Conservation (phyloP, 768 basidiomycete species). For the Mycena kentingensis region DNA sequence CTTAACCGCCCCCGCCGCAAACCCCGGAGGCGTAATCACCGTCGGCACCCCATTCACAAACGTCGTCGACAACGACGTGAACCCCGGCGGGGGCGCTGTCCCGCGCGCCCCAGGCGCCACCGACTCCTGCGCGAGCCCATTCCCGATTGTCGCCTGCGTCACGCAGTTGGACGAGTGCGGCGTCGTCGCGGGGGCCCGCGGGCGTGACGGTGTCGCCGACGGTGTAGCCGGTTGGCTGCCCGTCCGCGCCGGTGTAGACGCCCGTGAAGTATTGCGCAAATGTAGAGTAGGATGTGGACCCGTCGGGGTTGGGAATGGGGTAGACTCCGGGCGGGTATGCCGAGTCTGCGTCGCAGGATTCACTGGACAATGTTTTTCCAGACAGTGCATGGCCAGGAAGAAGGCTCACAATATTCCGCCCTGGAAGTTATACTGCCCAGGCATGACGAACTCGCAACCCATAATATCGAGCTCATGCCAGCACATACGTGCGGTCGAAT, state of each 20-base stretch:
- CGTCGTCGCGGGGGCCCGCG: slow-evolving; percentile 34
- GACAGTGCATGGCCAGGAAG: not conserved
- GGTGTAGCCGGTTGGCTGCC: slow-evolving; percentile 33
- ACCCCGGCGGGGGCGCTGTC: slow-evolving; percentile 7
- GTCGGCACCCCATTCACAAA: not conserved
- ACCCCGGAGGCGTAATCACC: not conserved
- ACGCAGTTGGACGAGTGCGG: slow-evolving; percentile 45
- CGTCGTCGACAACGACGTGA: not conserved
- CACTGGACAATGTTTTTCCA: slow-evolving; percentile 24
- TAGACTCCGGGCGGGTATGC: slow-evolving; percentile 51
- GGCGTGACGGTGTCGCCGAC: slow-evolving; percentile 43
- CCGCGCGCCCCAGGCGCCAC: slow-evolving; percentile 6
- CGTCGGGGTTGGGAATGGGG: slow-evolving; percentile 39
- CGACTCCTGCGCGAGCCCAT: slow-evolving; percentile 36
- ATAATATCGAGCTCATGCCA: slow-evolving; percentile 48
- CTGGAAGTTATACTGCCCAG: slow-evolving; percentile 45
- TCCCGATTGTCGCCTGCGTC: slow-evolving; percentile 37
- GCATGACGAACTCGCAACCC: slow-evolving; percentile 49
- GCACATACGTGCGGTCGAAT: slow-evolving; percentile 38
- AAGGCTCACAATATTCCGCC: slow-evolving; percentile 38
- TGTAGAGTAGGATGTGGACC: slow-evolving; percentile 42
- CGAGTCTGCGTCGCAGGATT: slow-evolving; percentile 45
- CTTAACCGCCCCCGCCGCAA: slow-evolving; percentile 6
- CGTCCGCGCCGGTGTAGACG: slow-evolving; percentile 30
- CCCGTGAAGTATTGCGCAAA: slow-evolving; percentile 48